phyloP scores from a whole-genome alignment of 176 grass and related monocot species.

The Luzula sylvatica region DNA sequence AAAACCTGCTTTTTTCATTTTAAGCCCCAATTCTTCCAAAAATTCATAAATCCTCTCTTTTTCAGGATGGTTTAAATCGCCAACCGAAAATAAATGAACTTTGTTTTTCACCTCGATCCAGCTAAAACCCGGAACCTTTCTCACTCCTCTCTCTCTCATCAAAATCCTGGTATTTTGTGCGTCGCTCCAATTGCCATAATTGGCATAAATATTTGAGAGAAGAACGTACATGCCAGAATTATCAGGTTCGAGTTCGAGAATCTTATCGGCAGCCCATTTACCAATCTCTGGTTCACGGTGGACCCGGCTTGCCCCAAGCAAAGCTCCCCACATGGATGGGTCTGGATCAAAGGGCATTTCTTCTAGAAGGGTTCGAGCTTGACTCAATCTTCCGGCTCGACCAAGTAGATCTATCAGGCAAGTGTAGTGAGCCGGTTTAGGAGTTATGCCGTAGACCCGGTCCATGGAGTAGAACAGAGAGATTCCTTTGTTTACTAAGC shows the following conservation, averaged over 20 bases:
- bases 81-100: slow-evolving; percentile 69
- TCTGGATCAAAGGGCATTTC: slow-evolving; percentile 80
- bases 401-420: slow-evolving; percentile 95
- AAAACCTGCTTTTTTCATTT: slow-evolving; percentile 76
- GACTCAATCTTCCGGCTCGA: slow-evolving; percentile 63
- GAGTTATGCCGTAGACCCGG: slow-evolving; percentile 47
- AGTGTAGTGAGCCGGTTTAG: slow-evolving; percentile 80
- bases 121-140: slow-evolving; percentile 80
- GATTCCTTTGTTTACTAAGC: slow-evolving; percentile 78
- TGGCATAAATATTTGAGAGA: slow-evolving; percentile 89
- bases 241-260: slow-evolving; percentile 89
- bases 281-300: slow-evolving; percentile 75
- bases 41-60: slow-evolving; percentile 80
- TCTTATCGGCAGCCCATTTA: slow-evolving; percentile 59
- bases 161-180: slow-evolving; percentile 66
- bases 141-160: slow-evolving; percentile 65
- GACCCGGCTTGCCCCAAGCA: slow-evolving; percentile 88
- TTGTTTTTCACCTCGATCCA: slow-evolving; percentile 93
- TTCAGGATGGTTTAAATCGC: slow-evolving; percentile 67
- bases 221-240: slow-evolving; percentile 95
- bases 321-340: slow-evolving; percentile 81
- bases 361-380: slow-evolving; percentile 66
- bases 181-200: slow-evolving; percentile 71
- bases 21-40: slow-evolving; percentile 59
- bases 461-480: slow-evolving; percentile 77